phyloP scores from a whole-genome alignment of 441 rosid genomes.

The Aleurites moluccanus region DNA sequence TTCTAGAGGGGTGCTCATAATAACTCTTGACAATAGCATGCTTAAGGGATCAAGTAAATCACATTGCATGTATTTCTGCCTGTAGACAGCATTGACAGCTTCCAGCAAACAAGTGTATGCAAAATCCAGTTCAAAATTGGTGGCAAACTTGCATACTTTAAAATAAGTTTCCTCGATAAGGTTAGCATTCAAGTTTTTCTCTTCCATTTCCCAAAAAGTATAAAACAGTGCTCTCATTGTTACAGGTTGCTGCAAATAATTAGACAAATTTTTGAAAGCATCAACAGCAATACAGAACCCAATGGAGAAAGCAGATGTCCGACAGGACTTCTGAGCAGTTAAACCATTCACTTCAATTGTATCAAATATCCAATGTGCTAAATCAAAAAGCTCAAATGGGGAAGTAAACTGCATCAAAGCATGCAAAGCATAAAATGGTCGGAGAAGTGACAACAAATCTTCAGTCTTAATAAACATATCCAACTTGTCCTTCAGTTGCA shows the following conservation, averaged over 20 bases:
- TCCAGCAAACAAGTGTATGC: conserved; percentile 71
- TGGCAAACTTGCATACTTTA: conserved; percentile 55
- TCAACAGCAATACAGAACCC: conserved; percentile 65
- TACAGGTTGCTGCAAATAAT: conserved; percentile 53
- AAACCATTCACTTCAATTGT: conserved; percentile 38
- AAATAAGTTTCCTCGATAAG: conserved; percentile 63
- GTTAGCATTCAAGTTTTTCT: conserved; percentile 42
- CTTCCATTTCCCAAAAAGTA: conserved; percentile 56
- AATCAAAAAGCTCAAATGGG: conserved; percentile 67
- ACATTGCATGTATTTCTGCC: conserved; percentile 38
- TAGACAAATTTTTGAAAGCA: conserved; percentile 60
- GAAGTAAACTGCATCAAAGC: conserved; percentile 55
- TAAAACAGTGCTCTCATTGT: conserved; percentile 42
- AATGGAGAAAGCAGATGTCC: conserved; percentile 41
- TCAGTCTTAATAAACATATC: conserved; percentile 49
- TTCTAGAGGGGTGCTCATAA: conserved; percentile 59
- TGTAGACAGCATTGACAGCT: conserved; percentile 49
- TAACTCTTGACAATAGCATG: conserved; percentile 50
- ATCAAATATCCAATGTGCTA: conserved; percentile 59
- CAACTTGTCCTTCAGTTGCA: conserved; percentile 45
- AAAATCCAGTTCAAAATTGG: conserved; percentile 43
- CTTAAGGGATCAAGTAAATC: conserved; percentile 59
- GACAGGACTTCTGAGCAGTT: conserved; percentile 32
- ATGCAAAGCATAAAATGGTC: conserved; percentile 54
- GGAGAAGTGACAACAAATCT: conserved; percentile 48